Base-by-base conservation (phyloP, 2,329 filamentous ascomycete genomes). In the Sporothrix mexicana region DNA sequence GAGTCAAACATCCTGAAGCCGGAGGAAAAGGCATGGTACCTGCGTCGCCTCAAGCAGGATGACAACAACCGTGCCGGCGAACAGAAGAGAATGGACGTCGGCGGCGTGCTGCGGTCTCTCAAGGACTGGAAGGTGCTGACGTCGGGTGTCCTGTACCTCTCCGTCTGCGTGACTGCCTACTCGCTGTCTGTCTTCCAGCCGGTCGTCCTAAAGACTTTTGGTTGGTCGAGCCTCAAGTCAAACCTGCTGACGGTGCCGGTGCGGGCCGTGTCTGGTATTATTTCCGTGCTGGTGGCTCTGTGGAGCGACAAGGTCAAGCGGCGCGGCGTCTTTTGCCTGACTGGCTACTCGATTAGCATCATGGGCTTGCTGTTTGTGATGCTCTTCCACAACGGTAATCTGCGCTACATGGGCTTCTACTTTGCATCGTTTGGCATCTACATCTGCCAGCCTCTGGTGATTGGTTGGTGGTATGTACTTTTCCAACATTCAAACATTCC, bases 401-500 rank as follows among this genome's bases (percentile, higher is more conserved):
- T 67, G 7, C 62, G 62, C 20, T 67, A 67, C 45, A 49, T 67
- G 43, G 62, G 62, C 43, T 49, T 67, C 43, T 67, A 66, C n/a
- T 66, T 66, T 47, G 61, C 61, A 7, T 66, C 61, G 0, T 47
- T 66, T 8, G 61, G 61, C 8, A 66, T 66, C 41, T 66, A 66
- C 61, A 66, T 66, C n/a, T 66, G 61, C 43, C 61, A 66, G 41
- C 61, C 61, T 8, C 61, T 66, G 41, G 61, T 66, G 17, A 66
- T 66, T 23, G 61, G 61, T 15, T 66, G 61, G 61, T 66, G 61
- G 61, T 66, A 47, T 12, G 61, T 66, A 17, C 15, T 8, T 41
- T 4, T 15, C 25, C 17, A 1, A n/a, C 55, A 4, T 61, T 36
- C 10, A 13, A 15, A 2, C 2, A 51, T 17, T 17, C 47, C 45